Evolutionary conservation across 306 rosid species (phyloP).

Genomic region (Cercis canadensis): DNA sequence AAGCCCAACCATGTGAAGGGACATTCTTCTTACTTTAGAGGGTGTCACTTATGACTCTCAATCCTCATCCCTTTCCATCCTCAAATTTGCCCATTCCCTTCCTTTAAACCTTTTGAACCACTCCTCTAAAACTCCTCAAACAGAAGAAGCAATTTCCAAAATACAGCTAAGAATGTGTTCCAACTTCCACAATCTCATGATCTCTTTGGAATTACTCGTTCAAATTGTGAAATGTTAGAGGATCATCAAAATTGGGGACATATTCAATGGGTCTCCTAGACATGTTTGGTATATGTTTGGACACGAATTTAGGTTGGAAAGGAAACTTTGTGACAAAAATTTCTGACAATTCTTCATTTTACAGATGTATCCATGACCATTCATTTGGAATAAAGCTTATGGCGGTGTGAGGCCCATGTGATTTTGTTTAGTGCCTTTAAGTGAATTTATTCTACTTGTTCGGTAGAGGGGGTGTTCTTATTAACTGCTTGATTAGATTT

Average conservation of each 20-base stretch:
- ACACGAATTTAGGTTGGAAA: constrained; percentile 30
- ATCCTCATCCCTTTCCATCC: constrained; percentile 30
- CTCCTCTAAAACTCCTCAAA: constrained; percentile 30
- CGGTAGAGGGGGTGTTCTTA: constrained; percentile 30
- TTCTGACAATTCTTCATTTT: constrained; percentile 8
- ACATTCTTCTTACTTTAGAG: constrained; percentile 10
- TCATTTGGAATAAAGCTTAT: constrained; percentile 36
- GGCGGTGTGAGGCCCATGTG: constrained; percentile 33
- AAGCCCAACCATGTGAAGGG: too few species aligned
- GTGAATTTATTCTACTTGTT: constrained; percentile 37
- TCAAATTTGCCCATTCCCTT: constrained; percentile 26
- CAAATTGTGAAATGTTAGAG: constrained; percentile 5
- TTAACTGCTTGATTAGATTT: constrained; percentile 2
- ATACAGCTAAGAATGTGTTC: constrained; percentile 37
- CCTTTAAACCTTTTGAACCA: constrained; percentile 4
- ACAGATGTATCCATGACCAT: constrained; percentile 35
- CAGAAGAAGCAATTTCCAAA: constrained; percentile 27
- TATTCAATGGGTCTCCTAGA: constrained; percentile 41
- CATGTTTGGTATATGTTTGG: constrained; percentile 44
- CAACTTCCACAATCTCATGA: not conserved
- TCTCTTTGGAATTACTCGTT: constrained; percentile 30
- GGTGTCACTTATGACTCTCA: constrained; percentile 11
- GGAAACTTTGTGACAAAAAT: constrained; percentile 10
- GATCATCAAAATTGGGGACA: constrained; percentile 29
- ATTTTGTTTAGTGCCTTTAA: constrained; percentile 22